Conservation (phyloP, 2,329 filamentous ascomycete genomes). For the Fusarium sp. region DNA sequence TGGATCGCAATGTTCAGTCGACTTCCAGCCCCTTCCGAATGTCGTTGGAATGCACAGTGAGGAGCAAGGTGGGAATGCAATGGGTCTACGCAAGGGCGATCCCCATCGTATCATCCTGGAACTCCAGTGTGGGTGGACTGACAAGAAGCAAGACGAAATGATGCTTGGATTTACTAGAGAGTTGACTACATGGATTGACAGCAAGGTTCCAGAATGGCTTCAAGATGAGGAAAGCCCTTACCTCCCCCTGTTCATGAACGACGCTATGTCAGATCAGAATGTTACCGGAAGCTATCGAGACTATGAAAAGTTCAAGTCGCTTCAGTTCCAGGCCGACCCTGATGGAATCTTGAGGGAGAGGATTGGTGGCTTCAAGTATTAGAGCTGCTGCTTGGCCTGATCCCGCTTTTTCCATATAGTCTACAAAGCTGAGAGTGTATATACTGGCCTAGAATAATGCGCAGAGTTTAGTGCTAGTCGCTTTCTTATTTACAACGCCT, state of each 20-base stretch:
- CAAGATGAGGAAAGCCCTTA: neutral
- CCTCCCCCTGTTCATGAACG: conserved; percentile 5
- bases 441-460: no score
- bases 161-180: conserved; percentile 13
- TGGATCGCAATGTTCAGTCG: conserved; percentile 25
- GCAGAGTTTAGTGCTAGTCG: no score
- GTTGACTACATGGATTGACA: conserved; percentile 17
- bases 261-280: conserved; percentile 7
- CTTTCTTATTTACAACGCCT: no score
- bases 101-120: conserved; percentile 11
- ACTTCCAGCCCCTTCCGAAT: conserved; percentile 18
- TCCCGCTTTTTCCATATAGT: no score
- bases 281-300: conserved; percentile 2
- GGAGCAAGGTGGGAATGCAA: conserved; percentile 16
- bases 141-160: neutral
- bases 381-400: no score
- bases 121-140: conserved; percentile 24
- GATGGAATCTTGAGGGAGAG: neutral
- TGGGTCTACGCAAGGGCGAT: conserved; percentile 3
- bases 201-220: conserved; percentile 1
- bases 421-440: no score
- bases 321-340: conserved; percentile 1
- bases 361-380: conserved; percentile 6
- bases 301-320: conserved; percentile 3
- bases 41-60: conserved; percentile 16